Conservation (phyloP, 768 basidiomycete species). For the Leucocoprinus leucothites region DNA sequence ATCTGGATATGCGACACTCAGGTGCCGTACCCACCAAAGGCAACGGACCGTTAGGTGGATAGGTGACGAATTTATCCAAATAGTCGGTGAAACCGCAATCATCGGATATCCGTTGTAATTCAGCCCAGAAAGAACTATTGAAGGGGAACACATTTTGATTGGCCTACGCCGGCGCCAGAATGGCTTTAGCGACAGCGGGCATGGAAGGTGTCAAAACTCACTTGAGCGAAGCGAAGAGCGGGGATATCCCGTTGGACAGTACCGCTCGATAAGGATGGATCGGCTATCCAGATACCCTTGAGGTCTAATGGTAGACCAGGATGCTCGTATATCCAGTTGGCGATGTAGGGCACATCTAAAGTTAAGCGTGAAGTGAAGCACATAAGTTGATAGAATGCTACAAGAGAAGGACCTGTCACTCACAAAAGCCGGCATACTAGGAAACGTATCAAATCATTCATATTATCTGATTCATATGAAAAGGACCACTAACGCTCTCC, state of each 20-base stretch:
- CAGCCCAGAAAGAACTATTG: constrained; percentile 49
- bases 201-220: constrained; percentile 12
- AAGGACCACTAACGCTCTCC: constrained; percentile 67
- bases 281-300: constrained; percentile 70
- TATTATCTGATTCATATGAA: constrained; percentile 21
- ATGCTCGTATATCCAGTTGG: constrained; percentile 69
- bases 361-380: neutral
- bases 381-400: neutral
- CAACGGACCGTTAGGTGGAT: constrained; percentile 60
- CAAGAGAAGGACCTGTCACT: constrained; percentile 46
- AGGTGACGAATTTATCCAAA: constrained; percentile 57
- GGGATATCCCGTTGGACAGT: constrained; percentile 69
- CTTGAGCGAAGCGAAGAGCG: constrained; percentile 58
- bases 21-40: constrained; percentile 58
- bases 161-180: constrained; percentile 29
- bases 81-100: constrained; percentile 65
- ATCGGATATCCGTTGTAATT: constrained; percentile 51
- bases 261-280: constrained; percentile 59
- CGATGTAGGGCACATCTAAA: constrained; percentile 68
- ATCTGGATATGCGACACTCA: constrained; percentile 55
- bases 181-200: neutral
- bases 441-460: constrained; percentile 21
- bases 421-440: constrained; percentile 70
- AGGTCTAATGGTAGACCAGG: constrained; percentile 54
- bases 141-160: constrained; percentile 59